Conservation (phyloP, 257 asterid species). For the Coffea eugenioides region DNA sequence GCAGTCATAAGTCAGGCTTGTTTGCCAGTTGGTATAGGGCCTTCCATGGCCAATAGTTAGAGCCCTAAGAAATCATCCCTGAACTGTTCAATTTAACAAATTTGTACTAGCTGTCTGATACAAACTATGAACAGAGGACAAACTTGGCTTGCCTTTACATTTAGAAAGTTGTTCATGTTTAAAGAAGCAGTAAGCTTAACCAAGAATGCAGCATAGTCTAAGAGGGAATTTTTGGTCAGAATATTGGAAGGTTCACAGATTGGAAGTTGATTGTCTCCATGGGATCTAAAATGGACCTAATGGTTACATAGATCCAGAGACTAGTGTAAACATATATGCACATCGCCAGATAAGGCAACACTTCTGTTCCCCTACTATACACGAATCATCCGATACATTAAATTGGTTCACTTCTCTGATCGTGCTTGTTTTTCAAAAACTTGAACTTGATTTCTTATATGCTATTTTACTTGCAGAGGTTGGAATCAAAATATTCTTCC, state of each 20-base stretch:
- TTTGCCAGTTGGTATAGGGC: neutral
- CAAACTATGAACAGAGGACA: too few relatives aligned
- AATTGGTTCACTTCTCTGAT: neutral
- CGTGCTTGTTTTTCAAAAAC: neutral
- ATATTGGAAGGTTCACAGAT: neutral
- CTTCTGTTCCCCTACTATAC: neutral
- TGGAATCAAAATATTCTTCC: constrained; percentile 64
- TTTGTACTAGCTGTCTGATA: neutral
- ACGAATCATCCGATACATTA: neutral
- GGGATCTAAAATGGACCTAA: neutral
- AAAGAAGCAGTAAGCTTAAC: neutral
- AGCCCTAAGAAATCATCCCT: neutral
- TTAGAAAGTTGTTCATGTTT: neutral
- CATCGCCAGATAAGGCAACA: neutral
- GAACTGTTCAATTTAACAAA: neutral
- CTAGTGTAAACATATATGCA: neutral
- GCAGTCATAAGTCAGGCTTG: neutral
- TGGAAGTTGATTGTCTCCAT: neutral
- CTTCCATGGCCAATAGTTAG: neutral
- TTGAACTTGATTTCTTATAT: neutral
- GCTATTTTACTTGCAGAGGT: constrained; percentile 43
- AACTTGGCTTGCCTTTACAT: neutral
- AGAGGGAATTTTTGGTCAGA: neutral
- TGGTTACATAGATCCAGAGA: neutral
- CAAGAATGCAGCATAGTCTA: neutral